These are phyloP conservation scores for Phialophora macrospora DNA, from an alignment of 2,329 filamentous ascomycete species.

Conservation along the genomic window DNA sequence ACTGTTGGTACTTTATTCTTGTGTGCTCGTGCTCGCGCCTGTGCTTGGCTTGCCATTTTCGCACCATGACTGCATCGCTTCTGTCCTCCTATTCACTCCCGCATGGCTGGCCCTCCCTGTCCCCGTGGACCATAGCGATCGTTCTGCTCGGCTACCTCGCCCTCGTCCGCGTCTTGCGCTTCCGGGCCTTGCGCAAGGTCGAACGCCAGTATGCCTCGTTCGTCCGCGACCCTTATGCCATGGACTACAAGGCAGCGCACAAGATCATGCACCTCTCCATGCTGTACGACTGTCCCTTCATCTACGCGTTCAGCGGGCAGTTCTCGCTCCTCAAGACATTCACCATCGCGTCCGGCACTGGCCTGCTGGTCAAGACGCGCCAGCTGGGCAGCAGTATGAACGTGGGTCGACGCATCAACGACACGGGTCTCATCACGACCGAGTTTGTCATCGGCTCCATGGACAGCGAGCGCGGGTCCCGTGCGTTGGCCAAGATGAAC, in stretches of 20 bases:
- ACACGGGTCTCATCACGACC: constrained; percentile 55
- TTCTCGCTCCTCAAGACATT: constrained; percentile 67
- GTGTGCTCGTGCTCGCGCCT: too few species aligned
- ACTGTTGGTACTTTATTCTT: not conserved
- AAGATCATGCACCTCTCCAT: constrained; percentile 55
- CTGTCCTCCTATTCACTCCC: not conserved
- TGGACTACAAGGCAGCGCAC: constrained; percentile 55
- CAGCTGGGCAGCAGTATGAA: constrained; percentile 53
- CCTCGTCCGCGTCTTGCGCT: constrained; percentile 46
- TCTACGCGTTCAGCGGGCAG: constrained; percentile 57
- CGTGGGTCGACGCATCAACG: constrained; percentile 57
- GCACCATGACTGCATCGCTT: not conserved
- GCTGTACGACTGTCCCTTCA: constrained; percentile 61
- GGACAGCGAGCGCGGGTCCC: constrained; percentile 49
- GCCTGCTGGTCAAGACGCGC: constrained; percentile 53
- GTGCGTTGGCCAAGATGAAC: constrained; percentile 66
- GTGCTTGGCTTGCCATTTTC: too few species aligned
- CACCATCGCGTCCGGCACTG: constrained; percentile 60
- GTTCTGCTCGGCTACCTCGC: constrained; percentile 41
- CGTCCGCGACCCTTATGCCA: constrained; percentile 58
- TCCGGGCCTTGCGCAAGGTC: constrained; percentile 47
- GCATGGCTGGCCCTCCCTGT: not conserved
- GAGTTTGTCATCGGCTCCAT: constrained; percentile 55
- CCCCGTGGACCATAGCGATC: constrained; percentile 8
- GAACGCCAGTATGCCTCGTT: constrained; percentile 52